Percentiles rank a stretch among this genome's conserved stretches.
Conservation (phyloP, 192 early-diverging fungal genomes). For the Coemansia sp. region DNA sequence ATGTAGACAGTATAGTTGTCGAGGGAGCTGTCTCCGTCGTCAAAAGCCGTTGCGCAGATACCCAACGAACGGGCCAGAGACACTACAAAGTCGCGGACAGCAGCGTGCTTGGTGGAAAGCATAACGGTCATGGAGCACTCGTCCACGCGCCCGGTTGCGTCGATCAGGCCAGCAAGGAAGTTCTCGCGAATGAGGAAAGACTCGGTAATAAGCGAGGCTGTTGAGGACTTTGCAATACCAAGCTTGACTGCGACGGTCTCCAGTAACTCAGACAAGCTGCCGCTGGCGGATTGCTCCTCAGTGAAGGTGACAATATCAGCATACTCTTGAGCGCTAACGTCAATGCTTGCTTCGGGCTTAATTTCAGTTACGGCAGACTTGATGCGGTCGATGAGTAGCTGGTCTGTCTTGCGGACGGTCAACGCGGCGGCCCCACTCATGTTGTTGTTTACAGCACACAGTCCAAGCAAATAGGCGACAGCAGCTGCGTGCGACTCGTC, state of each 20-base stretch:
- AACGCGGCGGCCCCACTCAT: neutral
- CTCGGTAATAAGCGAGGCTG: neutral
- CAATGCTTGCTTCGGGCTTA: neutral
- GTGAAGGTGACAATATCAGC: neutral
- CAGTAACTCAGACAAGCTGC: neutral
- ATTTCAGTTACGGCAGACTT: too few species aligned
- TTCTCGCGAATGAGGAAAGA: constrained; percentile 33
- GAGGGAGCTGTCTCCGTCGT: neutral
- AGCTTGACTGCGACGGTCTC: neutral
- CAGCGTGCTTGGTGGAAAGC: neutral
- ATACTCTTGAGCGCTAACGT: neutral
- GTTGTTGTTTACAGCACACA: constrained; percentile 11
- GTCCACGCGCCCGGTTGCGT: constrained; percentile 18
- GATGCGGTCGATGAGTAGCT: constrained; percentile 17
- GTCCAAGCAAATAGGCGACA: constrained; percentile 38
- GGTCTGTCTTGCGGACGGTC: neutral
- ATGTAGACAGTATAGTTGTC: constrained; percentile 8
- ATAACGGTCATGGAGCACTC: neutral
- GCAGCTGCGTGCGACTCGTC: constrained; percentile 4
- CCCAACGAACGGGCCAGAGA: constrained; percentile 19
- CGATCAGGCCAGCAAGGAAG: constrained; percentile 42
- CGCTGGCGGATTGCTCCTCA: neutral
- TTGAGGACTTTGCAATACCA: neutral
- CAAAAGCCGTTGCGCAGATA: constrained; percentile 1
- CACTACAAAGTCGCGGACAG: constrained; percentile 14